Percentiles rank a stretch among this genome's conserved stretches.
phyloP scores from a whole-genome alignment of 1,139 yeast species.

The Nematodospora anomalae region DNA sequence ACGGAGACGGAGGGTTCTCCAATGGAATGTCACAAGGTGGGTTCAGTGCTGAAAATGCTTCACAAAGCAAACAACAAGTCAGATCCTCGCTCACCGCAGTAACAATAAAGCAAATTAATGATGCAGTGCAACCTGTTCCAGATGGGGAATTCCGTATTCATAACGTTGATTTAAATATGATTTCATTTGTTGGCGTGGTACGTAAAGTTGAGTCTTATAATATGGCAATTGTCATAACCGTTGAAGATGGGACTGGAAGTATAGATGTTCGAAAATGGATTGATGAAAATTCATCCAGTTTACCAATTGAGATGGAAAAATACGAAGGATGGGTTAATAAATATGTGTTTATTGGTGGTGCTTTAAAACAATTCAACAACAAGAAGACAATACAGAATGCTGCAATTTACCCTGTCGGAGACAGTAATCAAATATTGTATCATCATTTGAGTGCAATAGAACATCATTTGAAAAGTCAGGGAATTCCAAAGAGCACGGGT shows the following conservation, averaged over 20 bases:
- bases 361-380: slow-evolving; percentile 68
- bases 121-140: slow-evolving; percentile 62
- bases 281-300: slow-evolving; percentile 46
- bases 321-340: slow-evolving; percentile 30
- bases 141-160: slow-evolving; percentile 76
- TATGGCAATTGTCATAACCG: slow-evolving; percentile 51
- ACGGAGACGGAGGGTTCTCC: slow-evolving; percentile 32
- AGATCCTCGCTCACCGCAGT: slow-evolving; percentile 69
- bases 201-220: slow-evolving; percentile 59
- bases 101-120: slow-evolving; percentile 75
- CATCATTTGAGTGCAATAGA: slow-evolving; percentile 75
- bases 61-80: slow-evolving; percentile 24
- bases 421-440: slow-evolving; percentile 73
- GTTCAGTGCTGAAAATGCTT: slow-evolving; percentile 31
- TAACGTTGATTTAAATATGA: slow-evolving; percentile 60
- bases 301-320: slow-evolving; percentile 39
- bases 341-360: slow-evolving; percentile 72
- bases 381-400: slow-evolving; percentile 68
- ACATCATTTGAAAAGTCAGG: slow-evolving; percentile 58
- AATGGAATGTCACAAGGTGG: slow-evolving; percentile 31
- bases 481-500: slow-evolving; percentile 20
- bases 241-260: slow-evolving; percentile 87
- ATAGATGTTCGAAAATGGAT: slow-evolving; percentile 72
- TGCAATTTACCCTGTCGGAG: slow-evolving; percentile 57
- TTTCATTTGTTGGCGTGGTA: slow-evolving; percentile 65